These are phyloP conservation scores for Pulveroboletus sp. DNA, from an alignment of 768 basidiomycete genomes.

Conservation along the genomic window DNA sequence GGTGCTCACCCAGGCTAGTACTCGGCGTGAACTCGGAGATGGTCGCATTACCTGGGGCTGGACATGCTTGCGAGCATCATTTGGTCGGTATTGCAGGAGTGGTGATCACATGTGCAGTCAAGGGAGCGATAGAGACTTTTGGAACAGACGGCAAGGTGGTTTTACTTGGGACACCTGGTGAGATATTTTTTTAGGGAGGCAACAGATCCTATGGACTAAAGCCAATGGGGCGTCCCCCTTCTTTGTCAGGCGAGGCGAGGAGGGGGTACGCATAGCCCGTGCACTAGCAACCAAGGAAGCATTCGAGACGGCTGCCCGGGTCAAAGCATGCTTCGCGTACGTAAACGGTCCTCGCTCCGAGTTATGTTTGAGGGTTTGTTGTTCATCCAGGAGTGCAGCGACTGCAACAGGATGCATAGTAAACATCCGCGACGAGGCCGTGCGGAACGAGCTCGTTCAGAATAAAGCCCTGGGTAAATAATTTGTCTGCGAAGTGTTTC, in stretches of 20 bases:
- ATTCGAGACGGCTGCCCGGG: conserved; percentile 51
- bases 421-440: conserved; percentile 34
- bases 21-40: conserved; percentile 80
- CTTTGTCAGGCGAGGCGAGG: no score
- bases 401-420: conserved; percentile 61
- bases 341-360: conserved; percentile 11
- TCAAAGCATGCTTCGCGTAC: conserved; percentile 68
- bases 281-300: conserved; percentile 63
- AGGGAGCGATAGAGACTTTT: conserved; percentile 55
- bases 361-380: not conserved
- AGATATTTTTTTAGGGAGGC: not conserved
- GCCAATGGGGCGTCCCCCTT: no score
- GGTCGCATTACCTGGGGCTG: conserved; percentile 54
- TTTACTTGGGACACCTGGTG: conserved; percentile 76
- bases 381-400: conserved; percentile 49
- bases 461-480: conserved; percentile 54
- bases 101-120: conserved; percentile 63
- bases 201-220: conserved; percentile 45
- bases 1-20: not conserved
- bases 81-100: conserved; percentile 73
- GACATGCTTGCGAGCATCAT: conserved; percentile 80
- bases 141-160: conserved; percentile 62
- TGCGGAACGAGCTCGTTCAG: conserved; percentile 56
- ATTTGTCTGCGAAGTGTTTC: not conserved
- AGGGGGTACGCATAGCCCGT: conserved; percentile 44